A percentile compares a stretch with the other conserved stretches of the same genome.
phyloP scores from a whole-genome alignment of 805 yeast species.

The Teunomyces tritomae region DNA sequence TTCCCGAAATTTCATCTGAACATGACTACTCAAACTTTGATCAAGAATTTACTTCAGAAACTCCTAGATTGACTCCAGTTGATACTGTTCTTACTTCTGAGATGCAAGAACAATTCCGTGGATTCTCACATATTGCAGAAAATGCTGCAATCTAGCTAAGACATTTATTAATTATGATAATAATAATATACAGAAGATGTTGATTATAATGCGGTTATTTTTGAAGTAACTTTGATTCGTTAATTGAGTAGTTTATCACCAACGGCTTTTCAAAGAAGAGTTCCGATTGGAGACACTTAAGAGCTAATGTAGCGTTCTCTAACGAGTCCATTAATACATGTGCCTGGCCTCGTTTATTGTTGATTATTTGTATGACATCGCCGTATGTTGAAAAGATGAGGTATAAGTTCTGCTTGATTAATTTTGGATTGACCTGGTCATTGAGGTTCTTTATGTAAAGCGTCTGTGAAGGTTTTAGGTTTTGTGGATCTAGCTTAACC shows the following conservation, averaged over 20 bases:
- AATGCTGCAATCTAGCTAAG: conserved; percentile 38
- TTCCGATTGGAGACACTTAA: conserved; percentile 45
- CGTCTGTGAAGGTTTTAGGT: conserved; percentile 39
- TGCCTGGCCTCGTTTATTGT: conserved; percentile 62
- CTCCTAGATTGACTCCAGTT: conserved; percentile 93
- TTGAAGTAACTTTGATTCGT: conserved; percentile 21
- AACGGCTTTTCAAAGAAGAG: conserved; percentile 53
- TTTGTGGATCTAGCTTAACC: conserved; percentile 9
- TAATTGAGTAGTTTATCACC: conserved; percentile 37
- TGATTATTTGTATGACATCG: conserved; percentile 55
- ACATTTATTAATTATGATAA: neutral
- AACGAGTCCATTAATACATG: conserved; percentile 52
- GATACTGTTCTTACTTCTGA: conserved; percentile 80
- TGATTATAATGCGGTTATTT: neutral
- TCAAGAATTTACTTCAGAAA: conserved; percentile 89
- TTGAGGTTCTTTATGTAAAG: conserved; percentile 59
- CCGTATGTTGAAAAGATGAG: conserved; percentile 62
- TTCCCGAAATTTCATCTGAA: conserved; percentile 83
- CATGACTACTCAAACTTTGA: conserved; percentile 93
- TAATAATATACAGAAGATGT: conserved; percentile 1
- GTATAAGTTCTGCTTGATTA: conserved; percentile 53
- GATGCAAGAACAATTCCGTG: conserved; percentile 96
- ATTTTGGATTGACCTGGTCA: conserved; percentile 47
- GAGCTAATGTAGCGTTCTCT: conserved; percentile 52
- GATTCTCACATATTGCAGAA: conserved; percentile 85